phyloP scores from a whole-genome alignment of 2,329 filamentous ascomycete species.

The Cercospora nicotianae region DNA sequence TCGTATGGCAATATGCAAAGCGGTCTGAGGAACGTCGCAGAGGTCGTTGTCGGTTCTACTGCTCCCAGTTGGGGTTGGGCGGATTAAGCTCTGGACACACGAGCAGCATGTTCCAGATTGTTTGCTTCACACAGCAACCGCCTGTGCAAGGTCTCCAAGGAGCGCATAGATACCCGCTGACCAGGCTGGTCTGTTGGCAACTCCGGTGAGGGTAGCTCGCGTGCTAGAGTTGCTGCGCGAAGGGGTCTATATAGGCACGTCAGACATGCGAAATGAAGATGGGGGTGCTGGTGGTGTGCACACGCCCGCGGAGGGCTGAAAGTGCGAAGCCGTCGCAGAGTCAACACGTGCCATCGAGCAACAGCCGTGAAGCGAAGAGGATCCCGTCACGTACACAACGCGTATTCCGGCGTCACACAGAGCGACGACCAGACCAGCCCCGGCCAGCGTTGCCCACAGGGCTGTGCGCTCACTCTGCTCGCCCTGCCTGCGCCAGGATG shows the following conservation, averaged over 20 bases:
- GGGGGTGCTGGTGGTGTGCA: not conserved
- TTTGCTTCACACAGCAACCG: not conserved
- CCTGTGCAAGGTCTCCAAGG: not conserved
- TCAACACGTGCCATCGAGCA: slow-evolving; percentile 8
- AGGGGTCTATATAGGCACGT: not conserved
- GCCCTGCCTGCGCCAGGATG: not conserved
- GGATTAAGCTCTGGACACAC: slow-evolving; percentile 10
- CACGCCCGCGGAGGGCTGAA: not conserved
- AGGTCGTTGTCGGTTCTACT: not conserved
- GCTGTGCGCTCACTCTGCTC: not conserved
- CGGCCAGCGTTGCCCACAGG: not conserved
- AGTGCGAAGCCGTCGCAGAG: not conserved
- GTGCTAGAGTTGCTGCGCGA: not conserved
- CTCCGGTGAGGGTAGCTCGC: not conserved
- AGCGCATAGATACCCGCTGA: slow-evolving; percentile 12
- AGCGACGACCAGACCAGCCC: not conserved
- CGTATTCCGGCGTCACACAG: slow-evolving; percentile 7
- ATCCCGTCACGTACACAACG: slow-evolving; percentile 9
- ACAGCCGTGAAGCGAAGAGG: slow-evolving; percentile 10
- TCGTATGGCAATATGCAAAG: slow-evolving; percentile 7
- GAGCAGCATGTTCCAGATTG: slow-evolving; percentile 10
- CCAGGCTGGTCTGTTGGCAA: not conserved
- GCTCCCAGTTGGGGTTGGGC: not conserved
- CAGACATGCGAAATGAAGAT: slow-evolving; percentile 13
- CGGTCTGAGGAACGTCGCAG: slow-evolving; percentile 8